Base-by-base conservation (phyloP, 2,329 filamentous ascomycete species). In the Fulvia fulva region DNA sequence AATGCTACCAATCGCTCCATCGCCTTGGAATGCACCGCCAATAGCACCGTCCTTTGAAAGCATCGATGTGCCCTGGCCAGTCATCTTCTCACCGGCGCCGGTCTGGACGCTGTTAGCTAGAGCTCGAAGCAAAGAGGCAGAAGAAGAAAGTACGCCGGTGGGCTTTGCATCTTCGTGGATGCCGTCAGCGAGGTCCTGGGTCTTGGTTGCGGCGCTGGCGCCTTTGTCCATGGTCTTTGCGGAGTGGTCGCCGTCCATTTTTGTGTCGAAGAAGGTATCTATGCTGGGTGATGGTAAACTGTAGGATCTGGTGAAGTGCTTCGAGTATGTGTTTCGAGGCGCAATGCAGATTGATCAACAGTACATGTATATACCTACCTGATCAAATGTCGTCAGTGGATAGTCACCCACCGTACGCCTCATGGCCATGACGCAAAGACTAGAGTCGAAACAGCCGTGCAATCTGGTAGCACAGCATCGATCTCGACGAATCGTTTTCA, bases 151-250 rank as follows among this genome's bases (percentile, higher is more conserved):
- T 47, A 47, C 44, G 23, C 47, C 25, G 19, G 47, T 50, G 11
- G 26, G n/a, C 26, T 50, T 50, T 9, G 26, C 47, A 26, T 50
- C 47, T 26, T 50, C 47, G 47, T 50, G 26, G 12, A 50, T 50
- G 23, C 47, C 26, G 14, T 50, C 47, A 26, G 47, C 21, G 3
- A 50, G 23, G 47, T 50, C 47, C 19, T 50, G 47, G 12, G 19
- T 19, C 47, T 50, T 50, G 47, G 47, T 50, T 28, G 47, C 47
- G 47, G 47, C 47, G n/a, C 22, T 28, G 23, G 47, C 47, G 12
- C 47, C 47, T 19, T 50, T 32, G 47, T 50, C 47, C 47, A 50
- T 32, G 23, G 47, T 50, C n/a, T 50, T 50, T n/a, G 47, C 47
- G 23, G 47, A 50, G 47, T 50, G 23, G 25, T 50, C 47, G 23